Evolutionary conservation across 2,329 filamentous ascomycete genomes (phyloP), one percentile per base, ranked within the genome.

Genomic region (Aspergillus ibericus): DNA sequence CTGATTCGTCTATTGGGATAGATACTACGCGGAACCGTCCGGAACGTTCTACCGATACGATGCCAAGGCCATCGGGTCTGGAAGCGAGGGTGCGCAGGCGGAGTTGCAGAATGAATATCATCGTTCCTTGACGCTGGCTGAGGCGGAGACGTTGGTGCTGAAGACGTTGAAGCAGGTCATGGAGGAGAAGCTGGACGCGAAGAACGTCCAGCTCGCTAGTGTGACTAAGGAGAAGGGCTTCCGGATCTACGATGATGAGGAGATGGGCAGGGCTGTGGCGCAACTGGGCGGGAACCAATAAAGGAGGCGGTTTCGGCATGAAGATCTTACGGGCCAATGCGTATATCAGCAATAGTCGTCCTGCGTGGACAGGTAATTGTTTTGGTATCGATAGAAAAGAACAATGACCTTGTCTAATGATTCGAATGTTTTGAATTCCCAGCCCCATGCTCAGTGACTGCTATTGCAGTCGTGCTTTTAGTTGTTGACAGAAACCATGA

Each of bases 121-220:
- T 83, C 96, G 96, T 85, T 98, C 93, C 58, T 84, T 99, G 63
- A 96, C 93, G 42, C 88, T 99, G 63, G 82, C 85, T 58, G 95
- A 99, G 74, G 95, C 95, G 59, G 95, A 99, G 81, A 95, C 93
- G 3, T 81, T 99, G 66, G 93, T 96, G 53, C 83, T 99, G 72
- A 98, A 98, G 86, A 99, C 95, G 36, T 79, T 99, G 76, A 99
- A 98, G 85, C 95, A 99, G 81, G 95, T 99, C 68, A 99, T 99
- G 95, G 95, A 99, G 81, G 95, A 99, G 87, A 99, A 99, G 83
- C 84, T 99, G 61, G 95, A 99, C 76, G 86, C 92, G 64, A 99
- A 99, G 86, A 99, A 99, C 74, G 95, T 99, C 66, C 95, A 99
- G 82, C 80, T 99, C 68, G 95, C 95, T 55, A 98, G 93, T 74